Evolutionary conservation across 352 stramenopile genomes (phyloP).

Genomic region (Globisporangium abappressorium): DNA sequence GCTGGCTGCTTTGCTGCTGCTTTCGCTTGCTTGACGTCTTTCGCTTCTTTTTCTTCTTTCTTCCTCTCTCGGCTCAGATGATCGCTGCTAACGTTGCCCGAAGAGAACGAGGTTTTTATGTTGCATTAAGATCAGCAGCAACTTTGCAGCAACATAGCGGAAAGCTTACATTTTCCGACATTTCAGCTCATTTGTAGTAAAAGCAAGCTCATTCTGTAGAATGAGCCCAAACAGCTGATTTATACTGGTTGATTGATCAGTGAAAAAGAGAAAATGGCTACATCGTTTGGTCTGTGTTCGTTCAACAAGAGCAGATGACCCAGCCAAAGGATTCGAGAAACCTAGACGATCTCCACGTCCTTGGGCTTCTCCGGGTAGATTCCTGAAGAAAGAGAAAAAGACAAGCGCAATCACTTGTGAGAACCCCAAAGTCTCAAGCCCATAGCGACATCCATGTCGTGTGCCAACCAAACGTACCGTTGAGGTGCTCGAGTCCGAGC

Average conservation of each 20-base stretch:
- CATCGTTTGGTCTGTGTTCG: background rate
- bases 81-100: slow-evolving; percentile 10
- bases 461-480: slow-evolving; percentile 38
- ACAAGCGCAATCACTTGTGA: slow-evolving; percentile 1
- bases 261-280: slow-evolving; percentile 3
- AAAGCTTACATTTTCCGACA: background rate
- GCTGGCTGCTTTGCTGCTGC: background rate
- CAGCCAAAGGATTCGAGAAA: background rate
- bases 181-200: slow-evolving; percentile 1
- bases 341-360: slow-evolving; percentile 37
- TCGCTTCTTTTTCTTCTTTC: slow-evolving; percentile 29
- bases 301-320: background rate
- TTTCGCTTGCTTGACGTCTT: background rate
- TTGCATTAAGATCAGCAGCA: background rate
- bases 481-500: slow-evolving; percentile 85
- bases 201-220: background rate
- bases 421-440: background rate
- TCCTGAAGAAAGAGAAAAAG: slow-evolving; percentile 11
- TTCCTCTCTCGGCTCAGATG: slow-evolving; percentile 12
- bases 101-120: background rate
- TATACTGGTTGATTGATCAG: background rate
- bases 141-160: background rate
- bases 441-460: background rate
- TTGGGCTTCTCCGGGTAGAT: slow-evolving; percentile 21
- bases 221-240: background rate